These are phyloP conservation scores for Ziziphus jujuba DNA, from an alignment of 306 rosid species.

Conservation along the genomic window DNA sequence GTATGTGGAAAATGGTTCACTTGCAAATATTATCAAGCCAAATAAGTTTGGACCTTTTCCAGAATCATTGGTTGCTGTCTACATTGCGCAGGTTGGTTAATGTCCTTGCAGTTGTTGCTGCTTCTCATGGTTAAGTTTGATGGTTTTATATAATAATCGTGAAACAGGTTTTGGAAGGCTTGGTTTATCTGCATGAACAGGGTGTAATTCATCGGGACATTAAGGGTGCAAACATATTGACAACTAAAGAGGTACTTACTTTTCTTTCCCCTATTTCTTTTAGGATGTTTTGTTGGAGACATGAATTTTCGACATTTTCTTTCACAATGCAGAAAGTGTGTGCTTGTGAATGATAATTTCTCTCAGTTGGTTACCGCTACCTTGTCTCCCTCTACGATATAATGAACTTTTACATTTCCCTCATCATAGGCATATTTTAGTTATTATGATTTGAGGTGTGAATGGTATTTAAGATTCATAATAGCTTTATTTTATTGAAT, in stretches of 20 bases:
- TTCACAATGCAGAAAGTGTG: neutral
- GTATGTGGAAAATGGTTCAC: constrained; percentile 97
- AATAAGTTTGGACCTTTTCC: constrained; percentile 99
- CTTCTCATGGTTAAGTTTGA: constrained; percentile 7
- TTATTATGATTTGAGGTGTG: no score
- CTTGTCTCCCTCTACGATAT: no score
- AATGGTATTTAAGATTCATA: no score
- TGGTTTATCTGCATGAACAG: constrained; percentile 97
- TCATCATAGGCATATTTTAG: no score
- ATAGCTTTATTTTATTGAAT: no score
- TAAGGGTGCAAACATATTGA: constrained; percentile 97
- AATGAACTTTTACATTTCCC: no score
- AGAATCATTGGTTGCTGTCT: constrained; percentile 93
- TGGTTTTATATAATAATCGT: constrained; percentile 18
- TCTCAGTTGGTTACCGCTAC: no score
- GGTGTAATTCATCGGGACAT: constrained; percentile 99
- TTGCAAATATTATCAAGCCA: constrained; percentile 98
- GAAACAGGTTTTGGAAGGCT: constrained; percentile 94
- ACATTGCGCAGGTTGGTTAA: constrained; percentile 83
- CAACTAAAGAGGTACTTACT: constrained; percentile 81
- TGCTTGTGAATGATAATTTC: neutral
- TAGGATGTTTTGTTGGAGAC: neutral
- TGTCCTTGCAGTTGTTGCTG: constrained; percentile 17
- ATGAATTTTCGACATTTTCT: neutral
- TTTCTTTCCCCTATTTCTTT: neutral